A percentile compares a stretch with the other conserved stretches of the same genome.
These are phyloP conservation scores for Zoysia japonica DNA, from an alignment of 176 grass and related monocot species.

Conservation along the genomic window DNA sequence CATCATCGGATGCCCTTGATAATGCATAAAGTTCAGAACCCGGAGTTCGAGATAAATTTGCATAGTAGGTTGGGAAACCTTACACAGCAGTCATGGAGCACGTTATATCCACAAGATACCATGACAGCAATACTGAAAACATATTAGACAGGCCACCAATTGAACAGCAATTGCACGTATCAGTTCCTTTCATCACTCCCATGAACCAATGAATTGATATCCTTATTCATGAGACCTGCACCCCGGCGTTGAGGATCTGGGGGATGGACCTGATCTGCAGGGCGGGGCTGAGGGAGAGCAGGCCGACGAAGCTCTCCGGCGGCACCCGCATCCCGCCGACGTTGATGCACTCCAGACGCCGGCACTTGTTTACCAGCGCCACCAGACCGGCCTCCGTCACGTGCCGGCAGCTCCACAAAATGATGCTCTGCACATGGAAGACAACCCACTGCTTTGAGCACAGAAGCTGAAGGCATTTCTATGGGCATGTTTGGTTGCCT, in stretches of 20 bases:
- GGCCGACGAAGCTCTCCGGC: slow-evolving; percentile 61
- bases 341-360: slow-evolving; percentile 84
- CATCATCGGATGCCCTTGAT: neutral
- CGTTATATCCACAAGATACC: neutral
- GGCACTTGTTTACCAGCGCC: slow-evolving; percentile 72
- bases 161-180: neutral
- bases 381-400: slow-evolving; percentile 76
- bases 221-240: slow-evolving; percentile 41
- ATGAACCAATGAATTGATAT: neutral
- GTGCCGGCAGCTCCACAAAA: slow-evolving; percentile 89
- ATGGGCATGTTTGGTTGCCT: no score
- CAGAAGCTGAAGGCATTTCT: neutral
- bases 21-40: neutral
- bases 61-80: neutral
- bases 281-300: slow-evolving; percentile 72
- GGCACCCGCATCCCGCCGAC: slow-evolving; percentile 82
- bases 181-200: neutral
- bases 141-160: neutral
- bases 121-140: neutral
- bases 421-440: slow-evolving; percentile 60
- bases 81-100: neutral
- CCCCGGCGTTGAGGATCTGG: slow-evolving; percentile 54
- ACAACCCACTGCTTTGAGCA: neutral
- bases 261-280: slow-evolving; percentile 70
- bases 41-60: neutral